Base-by-base conservation (phyloP, 2,329 filamentous ascomycete species). In the Penicillium polonicum region DNA sequence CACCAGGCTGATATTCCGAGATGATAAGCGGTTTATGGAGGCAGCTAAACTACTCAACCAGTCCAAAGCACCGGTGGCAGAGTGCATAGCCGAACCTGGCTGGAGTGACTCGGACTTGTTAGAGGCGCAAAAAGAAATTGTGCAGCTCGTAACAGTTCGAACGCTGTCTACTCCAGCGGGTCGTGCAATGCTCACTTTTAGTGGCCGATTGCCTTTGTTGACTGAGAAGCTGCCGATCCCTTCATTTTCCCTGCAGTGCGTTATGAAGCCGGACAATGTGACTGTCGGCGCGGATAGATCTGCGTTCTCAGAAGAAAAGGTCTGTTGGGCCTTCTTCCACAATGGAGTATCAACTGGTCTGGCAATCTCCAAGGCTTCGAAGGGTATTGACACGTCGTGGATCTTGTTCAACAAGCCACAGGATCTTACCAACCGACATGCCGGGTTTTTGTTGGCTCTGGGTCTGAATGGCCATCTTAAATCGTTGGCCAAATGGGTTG, bases 241-340 rank as follows among this genome's bases (percentile, higher is more conserved):
- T 48, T 93, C 92, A 0, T 99, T 99, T 77, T 96, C 92, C 62
- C 82, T 96, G 36, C 91, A 90, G 52, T 97, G 92, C 69, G 81
- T 94, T 9, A 92, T 99, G 80, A 94, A 92, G 70, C 94, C 95
- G 3, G 88, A 89, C 60, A 94, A 95, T 62, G 92, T 92, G 36
- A 95, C 91, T 2, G 89, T 99, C 31, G 92, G 91, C n/a, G 92
- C 94, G 7, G 94, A 99, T 70, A 91, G 93, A 68, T 82, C 83
- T 6, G 81, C 88, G 2, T 96, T 96, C 68, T 93, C 90, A 0
- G 94, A 99, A 76, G 94, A 99, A 68, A 97, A 96, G 74, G 91
- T 96, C 41, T 93, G 91, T 70, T 99, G 94, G 94, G 92, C 93
- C 0, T 99, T 97, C 76, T 99, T 99, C 76, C 94, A 99, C 72